These are phyloP conservation scores for Acanthamoeba culbertsoni DNA, from an alignment of 208 protist genomes.

Conservation along the genomic window DNA sequence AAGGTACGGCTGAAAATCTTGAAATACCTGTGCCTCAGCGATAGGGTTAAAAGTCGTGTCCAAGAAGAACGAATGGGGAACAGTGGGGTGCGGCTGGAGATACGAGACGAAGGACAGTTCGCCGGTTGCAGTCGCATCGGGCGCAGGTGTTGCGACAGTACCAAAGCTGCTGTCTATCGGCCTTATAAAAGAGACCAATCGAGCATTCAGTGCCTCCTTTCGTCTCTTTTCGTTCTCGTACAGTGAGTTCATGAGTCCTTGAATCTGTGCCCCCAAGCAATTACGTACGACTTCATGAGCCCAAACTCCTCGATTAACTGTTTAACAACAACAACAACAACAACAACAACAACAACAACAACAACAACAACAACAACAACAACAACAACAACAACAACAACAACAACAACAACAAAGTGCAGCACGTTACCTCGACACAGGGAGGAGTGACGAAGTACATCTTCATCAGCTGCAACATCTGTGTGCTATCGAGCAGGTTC, in stretches of 20 bases:
- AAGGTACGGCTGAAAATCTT: not conserved
- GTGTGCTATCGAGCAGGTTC: not conserved
- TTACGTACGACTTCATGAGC: too few relatives aligned
- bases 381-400: not conserved
- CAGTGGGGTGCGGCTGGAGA: not conserved
- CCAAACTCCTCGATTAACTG: too few relatives aligned
- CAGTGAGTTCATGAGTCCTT: constrained; percentile 9
- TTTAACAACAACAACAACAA: too few relatives aligned
- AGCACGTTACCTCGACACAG: not conserved
- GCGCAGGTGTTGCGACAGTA: not conserved
- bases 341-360: too few relatives aligned
- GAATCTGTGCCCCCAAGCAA: too few relatives aligned
- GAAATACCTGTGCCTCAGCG: not conserved
- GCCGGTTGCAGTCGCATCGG: not conserved
- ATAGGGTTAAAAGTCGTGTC: not conserved
- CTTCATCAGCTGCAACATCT: not conserved
- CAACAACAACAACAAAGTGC: not conserved
- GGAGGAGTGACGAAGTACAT: not conserved
- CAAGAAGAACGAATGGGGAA: not conserved
- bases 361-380: too few relatives aligned
- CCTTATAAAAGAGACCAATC: not conserved
- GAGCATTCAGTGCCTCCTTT: not conserved
- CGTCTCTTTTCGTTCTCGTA: not conserved
- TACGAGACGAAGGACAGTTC: not conserved
- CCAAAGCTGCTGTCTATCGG: not conserved